A percentile compares a stretch with the other conserved stretches of the same genome.
These are phyloP conservation scores for Pochonia chlamydosporia DNA, from an alignment of 2,329 filamentous ascomycete species.

Conservation along the genomic window DNA sequence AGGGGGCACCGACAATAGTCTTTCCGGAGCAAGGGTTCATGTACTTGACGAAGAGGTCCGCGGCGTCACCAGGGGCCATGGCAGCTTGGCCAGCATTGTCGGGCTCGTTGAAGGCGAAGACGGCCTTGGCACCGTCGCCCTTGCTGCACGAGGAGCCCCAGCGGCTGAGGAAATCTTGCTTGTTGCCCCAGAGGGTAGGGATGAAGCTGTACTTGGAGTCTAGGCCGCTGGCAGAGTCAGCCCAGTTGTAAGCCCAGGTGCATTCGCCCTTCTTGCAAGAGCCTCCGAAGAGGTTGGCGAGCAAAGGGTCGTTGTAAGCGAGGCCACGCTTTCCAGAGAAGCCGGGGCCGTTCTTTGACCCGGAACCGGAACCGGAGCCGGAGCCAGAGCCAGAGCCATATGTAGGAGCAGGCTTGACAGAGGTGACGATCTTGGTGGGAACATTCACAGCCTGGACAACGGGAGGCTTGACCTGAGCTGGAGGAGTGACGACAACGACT, in stretches of 20 bases:
- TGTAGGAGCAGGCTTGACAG: slow-evolving; percentile 16
- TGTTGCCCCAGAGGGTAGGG: slow-evolving; percentile 60
- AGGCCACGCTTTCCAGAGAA: slow-evolving; percentile 55
- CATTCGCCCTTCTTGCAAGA: slow-evolving; percentile 30
- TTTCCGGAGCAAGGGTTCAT: slow-evolving; percentile 50
- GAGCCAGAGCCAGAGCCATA: slow-evolving; percentile 4
- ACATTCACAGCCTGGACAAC: slow-evolving; percentile 1
- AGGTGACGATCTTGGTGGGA: slow-evolving; percentile 13
- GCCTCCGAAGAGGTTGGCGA: slow-evolving; percentile 45
- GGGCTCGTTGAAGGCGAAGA: slow-evolving; percentile 69
- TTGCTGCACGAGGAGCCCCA: slow-evolving; percentile 47
- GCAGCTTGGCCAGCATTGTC: slow-evolving; percentile 57
- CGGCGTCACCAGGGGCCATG: slow-evolving; percentile 46
- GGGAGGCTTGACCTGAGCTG: slow-evolving; percentile 6
- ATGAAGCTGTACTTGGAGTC: slow-evolving; percentile 49
- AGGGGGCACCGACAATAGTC: slow-evolving; percentile 51
- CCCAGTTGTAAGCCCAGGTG: slow-evolving; percentile 68
- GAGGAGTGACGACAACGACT: not conserved
- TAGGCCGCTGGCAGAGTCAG: slow-evolving; percentile 35
- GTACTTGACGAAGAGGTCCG: slow-evolving; percentile 44
- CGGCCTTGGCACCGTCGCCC: slow-evolving; percentile 47
- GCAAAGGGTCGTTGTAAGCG: slow-evolving; percentile 55
- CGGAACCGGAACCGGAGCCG: slow-evolving; percentile 3
- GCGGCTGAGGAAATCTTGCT: slow-evolving; percentile 32
- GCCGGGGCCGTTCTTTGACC: slow-evolving; percentile 7